phyloP scores from a whole-genome alignment of 345 rosid genomes.

The Alliaria petiolata region DNA sequence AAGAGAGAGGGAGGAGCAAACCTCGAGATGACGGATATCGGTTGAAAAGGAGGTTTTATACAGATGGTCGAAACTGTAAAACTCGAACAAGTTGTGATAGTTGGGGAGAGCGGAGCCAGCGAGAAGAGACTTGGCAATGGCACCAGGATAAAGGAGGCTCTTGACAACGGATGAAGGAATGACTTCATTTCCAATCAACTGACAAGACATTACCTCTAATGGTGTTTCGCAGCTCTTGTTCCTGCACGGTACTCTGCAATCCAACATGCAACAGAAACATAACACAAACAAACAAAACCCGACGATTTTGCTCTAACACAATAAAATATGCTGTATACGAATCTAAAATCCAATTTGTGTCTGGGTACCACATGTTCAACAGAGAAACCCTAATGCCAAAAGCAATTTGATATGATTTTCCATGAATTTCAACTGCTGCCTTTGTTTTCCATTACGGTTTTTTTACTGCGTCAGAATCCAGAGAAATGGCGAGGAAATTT shows the following conservation, averaged over 20 bases:
- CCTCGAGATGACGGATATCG: conserved; percentile 63
- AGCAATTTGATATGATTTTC: too few species aligned
- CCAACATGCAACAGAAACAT: neutral
- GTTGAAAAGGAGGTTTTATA: too few species aligned
- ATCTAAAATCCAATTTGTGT: neutral
- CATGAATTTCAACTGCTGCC: neutral
- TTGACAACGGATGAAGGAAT: conserved; percentile 50
- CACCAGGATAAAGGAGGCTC: conserved; percentile 75
- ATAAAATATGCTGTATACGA: neutral
- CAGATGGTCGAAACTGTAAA: conserved; percentile 40
- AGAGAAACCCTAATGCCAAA: conserved; percentile 2
- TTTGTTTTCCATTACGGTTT: too few species aligned
- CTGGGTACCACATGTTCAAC: neutral
- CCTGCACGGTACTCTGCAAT: conserved; percentile 63
- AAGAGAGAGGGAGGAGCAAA: conserved; percentile 25
- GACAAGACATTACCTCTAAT: conserved; percentile 57
- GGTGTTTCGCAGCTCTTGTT: conserved; percentile 67
- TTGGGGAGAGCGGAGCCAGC: conserved; percentile 33
- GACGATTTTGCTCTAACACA: too few species aligned
- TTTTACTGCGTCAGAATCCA: too few species aligned
- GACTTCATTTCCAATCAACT: conserved; percentile 47
- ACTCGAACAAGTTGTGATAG: conserved; percentile 35
- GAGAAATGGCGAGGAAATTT: neutral
- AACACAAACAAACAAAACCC: neutral
- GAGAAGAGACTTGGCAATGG: conserved; percentile 43